Evolutionary conservation across 495 filamentous ascomycete species (phyloP), one percentile per base, ranked within the genome.

Genomic region (Penicillium parvum): DNA sequence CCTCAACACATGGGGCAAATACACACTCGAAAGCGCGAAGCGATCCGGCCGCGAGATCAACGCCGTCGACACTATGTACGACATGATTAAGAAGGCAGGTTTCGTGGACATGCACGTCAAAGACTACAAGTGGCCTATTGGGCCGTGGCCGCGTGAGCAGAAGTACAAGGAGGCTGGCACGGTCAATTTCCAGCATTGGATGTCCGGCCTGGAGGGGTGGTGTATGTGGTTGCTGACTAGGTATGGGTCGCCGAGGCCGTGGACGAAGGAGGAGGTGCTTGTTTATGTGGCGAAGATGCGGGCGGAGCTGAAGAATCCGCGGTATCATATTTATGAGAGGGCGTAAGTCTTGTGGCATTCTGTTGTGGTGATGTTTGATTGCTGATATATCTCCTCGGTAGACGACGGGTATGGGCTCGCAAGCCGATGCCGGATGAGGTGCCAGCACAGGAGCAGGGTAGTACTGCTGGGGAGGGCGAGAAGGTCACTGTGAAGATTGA

Each of bases 171-270:
- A 57, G 40, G 54, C 51, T 18, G 54, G 54, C 1, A 27, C 23
- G 9, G 29, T 57, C 7, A 53, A 57, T 29, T 42, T 36, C 14
- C 41, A 50, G 16, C 54, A 57, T 36, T 57, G 54, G 54, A 47
- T 43, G 27, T 40, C 43, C 19, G 37, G 47, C 19, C 55, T 65
- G 37, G 53, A 59, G 35, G 62, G 52, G 1, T 55, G 51, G 51
- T 43, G 37, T 25, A 54, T 57, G 50, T 57, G 54, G 57, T 42
- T 60, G 32, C 43, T 60, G 16, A 58, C 54, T 7, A 53, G 57
- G 12, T 52, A 33, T 33, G 55, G 55, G 11, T 32, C 37, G 0
- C 55, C 55, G 1, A n/a, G 41, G 34, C 55, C 55, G 3, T 59
- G 55, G 55, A 47, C 53, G 9, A 44, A 45, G 9, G 52, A 58